Conservation (phyloP, 495 filamentous ascomycete genomes). For the Entonaema liquescens region DNA sequence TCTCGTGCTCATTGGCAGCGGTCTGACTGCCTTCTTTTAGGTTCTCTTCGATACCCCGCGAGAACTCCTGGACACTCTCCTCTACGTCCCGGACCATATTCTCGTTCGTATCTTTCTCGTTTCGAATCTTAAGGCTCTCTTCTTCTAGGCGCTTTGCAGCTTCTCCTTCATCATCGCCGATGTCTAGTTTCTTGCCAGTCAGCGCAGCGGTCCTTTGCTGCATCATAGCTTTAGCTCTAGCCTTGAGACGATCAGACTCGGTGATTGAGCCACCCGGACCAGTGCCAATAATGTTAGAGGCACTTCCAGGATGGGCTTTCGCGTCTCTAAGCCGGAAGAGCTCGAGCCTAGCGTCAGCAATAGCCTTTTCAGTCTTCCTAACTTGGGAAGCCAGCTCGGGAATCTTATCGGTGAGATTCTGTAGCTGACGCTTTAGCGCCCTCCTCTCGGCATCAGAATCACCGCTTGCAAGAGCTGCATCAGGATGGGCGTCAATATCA, state of each 20-base stretch:
- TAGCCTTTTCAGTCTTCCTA: constrained; percentile 86
- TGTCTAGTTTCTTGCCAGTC: constrained; percentile 78
- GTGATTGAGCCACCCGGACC: constrained; percentile 92
- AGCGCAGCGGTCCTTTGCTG: constrained; percentile 94
- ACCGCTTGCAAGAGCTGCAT: constrained; percentile 72
- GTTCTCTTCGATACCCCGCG: constrained; percentile 81
- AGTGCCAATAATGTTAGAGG: constrained; percentile 87
- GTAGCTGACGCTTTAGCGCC: constrained; percentile 85
- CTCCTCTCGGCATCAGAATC: constrained; percentile 89
- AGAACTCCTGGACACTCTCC: constrained; percentile 92
- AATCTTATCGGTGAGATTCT: constrained; percentile 85
- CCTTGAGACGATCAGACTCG: constrained; percentile 93
- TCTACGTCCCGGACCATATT: constrained; percentile 96
- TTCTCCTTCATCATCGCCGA: constrained; percentile 71
- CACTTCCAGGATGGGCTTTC: constrained; percentile 85
- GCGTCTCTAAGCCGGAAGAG: constrained; percentile 93
- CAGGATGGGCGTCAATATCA: constrained; percentile 92
- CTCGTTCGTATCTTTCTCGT: constrained; percentile 92
- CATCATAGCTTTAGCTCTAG: constrained; percentile 96
- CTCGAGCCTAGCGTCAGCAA: constrained; percentile 92
- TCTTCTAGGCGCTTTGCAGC: constrained; percentile 86
- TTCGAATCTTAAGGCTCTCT: constrained; percentile 79
- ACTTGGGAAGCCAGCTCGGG: constrained; percentile 93
- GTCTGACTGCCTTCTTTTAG: constrained; percentile 81
- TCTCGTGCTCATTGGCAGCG: constrained; percentile 81